Base-by-base conservation (phyloP, 805 yeast species). In the Priceomyces fermenticarens region DNA sequence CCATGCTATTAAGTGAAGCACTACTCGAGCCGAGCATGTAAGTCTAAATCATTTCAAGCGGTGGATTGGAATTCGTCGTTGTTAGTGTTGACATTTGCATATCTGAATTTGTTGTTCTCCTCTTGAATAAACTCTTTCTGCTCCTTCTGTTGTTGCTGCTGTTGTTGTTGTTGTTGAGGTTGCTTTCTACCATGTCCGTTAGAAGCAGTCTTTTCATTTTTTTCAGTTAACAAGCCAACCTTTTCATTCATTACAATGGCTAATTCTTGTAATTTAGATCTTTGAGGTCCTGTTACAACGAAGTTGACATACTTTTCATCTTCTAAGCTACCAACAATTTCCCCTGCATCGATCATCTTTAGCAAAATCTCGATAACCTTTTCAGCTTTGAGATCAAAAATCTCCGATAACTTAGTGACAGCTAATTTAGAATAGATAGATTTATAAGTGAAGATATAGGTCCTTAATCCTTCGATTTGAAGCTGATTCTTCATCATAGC, bases 391-490 rank as follows among this genome's bases (percentile, higher is more conserved):
- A 91, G 68, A 52, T 81, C 83, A 61, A 91, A 93, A 46, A 80
- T 73, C 37, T 70, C 59, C 15, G 88, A 70, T 54, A 93, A 72
- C 51, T 80, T 80, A 12, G 71, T 62, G 37, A 89, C 63, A 3
- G 96, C 83, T 42, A 91, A 75, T 48, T 85, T 84, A 46, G 83
- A 71, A 69, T 83, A 89, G 54, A 81, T 82, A 27, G 81, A 65
- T 59, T 86, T 87, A 71, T 84, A 89, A 48, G 86, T 83, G 74
- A 88, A 86, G 49, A 93, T 73, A 64, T 86, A 93, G n/a, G 97
- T 88, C 67, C 96, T 81, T 58, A 93, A 76, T 36, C 97, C 95
- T 66, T 88, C 96, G 40, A 81, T 71, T 72, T 93, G 95, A 54
- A 95, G 77, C 68, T 86, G 87, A 49, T 75, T 77, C 51, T 76